These are phyloP conservation scores for Xerophyta viscosa DNA, from an alignment of 106 monocot genomes.

Conservation along the genomic window DNA sequence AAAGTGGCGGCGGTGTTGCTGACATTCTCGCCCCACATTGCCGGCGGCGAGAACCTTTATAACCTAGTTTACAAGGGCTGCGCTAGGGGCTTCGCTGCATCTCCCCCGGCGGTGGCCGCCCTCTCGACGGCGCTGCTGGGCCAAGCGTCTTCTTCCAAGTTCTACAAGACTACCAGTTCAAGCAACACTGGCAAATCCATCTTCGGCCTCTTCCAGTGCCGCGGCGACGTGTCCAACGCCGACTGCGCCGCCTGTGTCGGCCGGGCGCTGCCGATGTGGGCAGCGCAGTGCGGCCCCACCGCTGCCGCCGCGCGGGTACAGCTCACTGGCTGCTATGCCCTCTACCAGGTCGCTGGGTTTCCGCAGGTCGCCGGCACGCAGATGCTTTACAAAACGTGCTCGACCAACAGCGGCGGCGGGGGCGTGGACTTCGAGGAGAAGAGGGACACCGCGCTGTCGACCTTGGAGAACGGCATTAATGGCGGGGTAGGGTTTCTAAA, in stretches of 20 bases:
- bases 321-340: conserved; percentile 76
- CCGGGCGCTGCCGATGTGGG: conserved; percentile 48
- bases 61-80: conserved; percentile 89
- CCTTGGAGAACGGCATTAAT: conserved; percentile 50
- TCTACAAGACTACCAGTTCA: conserved; percentile 74
- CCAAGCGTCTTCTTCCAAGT: conserved; percentile 48
- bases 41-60: conserved; percentile 31
- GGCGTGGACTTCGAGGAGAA: conserved; percentile 64
- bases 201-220: conserved; percentile 90
- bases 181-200: conserved; percentile 28
- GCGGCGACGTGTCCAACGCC: conserved; percentile 60
- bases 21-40: neutral
- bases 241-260: conserved; percentile 79
- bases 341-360: conserved; percentile 71
- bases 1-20: too few species aligned
- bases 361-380: conserved; percentile 81
- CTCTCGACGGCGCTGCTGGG: conserved; percentile 54
- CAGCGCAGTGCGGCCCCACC: conserved; percentile 36
- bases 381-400: conserved; percentile 77
- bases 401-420: conserved; percentile 26
- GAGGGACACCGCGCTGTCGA: conserved; percentile 74
- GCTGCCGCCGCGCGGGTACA: conserved; percentile 82
- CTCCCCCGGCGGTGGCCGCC: conserved; percentile 39
- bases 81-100: conserved; percentile 26
- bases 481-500: conserved; percentile 53